phyloP scores from a whole-genome alignment of 2,329 filamentous ascomycete species.

The Biscogniauxia sp. region DNA sequence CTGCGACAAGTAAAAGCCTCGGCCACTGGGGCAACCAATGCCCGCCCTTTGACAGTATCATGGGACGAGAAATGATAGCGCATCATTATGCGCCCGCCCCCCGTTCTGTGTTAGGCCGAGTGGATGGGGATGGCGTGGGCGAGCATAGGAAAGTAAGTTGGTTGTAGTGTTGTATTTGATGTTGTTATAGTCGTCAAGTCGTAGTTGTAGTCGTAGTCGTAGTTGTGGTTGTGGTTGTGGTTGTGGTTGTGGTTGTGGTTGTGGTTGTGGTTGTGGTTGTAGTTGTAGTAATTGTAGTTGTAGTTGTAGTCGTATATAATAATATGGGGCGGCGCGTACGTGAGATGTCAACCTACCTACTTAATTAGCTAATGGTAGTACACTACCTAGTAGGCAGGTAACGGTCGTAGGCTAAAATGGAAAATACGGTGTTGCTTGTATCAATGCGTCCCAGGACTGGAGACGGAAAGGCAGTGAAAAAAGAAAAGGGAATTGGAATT shows the following conservation, averaged over 20 bases:
- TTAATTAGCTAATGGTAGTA: too few species aligned
- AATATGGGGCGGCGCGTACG: too few species aligned
- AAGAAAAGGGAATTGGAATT: background rate
- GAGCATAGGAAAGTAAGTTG: background rate
- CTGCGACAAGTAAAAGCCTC: constrained; percentile 11
- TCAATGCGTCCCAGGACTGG: too few species aligned
- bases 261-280: background rate
- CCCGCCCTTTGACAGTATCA: constrained; percentile 14
- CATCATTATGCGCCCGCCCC: constrained; percentile 14
- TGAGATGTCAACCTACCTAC: too few species aligned
- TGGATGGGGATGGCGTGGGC: background rate
- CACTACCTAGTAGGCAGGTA: too few species aligned
- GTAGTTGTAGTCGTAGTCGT: background rate
- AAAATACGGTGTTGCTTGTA: too few species aligned
- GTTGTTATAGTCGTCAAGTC: background rate
- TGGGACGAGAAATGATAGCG: constrained; percentile 11
- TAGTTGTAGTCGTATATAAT: too few species aligned
- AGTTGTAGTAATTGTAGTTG: background rate
- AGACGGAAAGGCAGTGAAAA: background rate
- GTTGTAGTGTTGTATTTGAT: too few species aligned
- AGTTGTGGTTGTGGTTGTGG: background rate
- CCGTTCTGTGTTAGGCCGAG: constrained; percentile 4
- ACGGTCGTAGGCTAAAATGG: too few species aligned
- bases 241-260: background rate
- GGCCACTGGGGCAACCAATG: constrained; percentile 15